Percentiles rank a stretch among this genome's conserved stretches.
Evolutionary conservation across 352 stramenopile genomes (phyloP).

Genomic region (Pythium biforme): DNA sequence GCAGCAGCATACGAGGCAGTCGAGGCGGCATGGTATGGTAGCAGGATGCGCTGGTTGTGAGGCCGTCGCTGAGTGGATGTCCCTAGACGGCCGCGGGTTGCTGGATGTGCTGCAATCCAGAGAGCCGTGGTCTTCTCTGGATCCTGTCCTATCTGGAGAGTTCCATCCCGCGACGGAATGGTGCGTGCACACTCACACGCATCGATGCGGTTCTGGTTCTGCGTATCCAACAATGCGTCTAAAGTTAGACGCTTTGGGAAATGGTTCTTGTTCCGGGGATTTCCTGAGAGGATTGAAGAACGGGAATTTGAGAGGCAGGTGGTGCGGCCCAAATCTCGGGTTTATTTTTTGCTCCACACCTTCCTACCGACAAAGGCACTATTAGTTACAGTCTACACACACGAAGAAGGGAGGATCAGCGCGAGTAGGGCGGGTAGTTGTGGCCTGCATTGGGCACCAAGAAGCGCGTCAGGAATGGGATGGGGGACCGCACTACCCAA

Average conservation of each 20-base stretch:
- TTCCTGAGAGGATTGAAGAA: neutral
- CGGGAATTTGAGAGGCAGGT: neutral
- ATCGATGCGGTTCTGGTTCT: neutral
- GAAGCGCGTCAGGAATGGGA: neutral
- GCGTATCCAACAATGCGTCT: neutral
- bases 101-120: neutral
- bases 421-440: constrained; percentile 25
- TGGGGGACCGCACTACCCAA: no score
- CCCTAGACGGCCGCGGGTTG: neutral
- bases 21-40: neutral
- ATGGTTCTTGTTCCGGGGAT: neutral
- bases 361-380: constrained; percentile 11
- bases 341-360: neutral
- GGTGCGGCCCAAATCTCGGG: neutral
- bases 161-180: neutral
- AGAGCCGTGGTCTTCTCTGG: neutral
- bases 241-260: neutral
- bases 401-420: neutral
- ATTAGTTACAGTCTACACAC: constrained; percentile 17
- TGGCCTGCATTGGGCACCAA: neutral
- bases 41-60: neutral
- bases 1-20: neutral
- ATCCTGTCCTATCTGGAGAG: constrained; percentile 1
- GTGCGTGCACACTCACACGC: neutral
- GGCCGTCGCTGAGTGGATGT: neutral